Evolutionary conservation across 768 basidiomycete species (phyloP).

Genomic region (Dioszegia crocea): DNA sequence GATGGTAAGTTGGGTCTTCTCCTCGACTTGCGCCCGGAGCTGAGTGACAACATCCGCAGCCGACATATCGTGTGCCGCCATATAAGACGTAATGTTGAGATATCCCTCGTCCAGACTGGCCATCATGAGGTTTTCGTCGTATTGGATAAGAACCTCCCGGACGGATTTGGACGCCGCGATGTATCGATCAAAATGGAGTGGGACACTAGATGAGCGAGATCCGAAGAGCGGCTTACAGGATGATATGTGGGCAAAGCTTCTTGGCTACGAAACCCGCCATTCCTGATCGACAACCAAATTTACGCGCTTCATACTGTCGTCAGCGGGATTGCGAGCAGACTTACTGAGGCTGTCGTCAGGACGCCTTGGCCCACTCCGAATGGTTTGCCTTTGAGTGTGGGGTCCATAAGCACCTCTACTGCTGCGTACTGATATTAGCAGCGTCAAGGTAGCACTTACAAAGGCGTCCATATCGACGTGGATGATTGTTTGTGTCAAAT

Average conservation of each 20-base stretch:
- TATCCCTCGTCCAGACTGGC: slow-evolving; percentile 89
- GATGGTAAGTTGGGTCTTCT: slow-evolving; percentile 79
- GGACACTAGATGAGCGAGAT: slow-evolving; percentile 4
- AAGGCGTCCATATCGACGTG: slow-evolving; percentile 98
- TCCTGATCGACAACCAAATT: slow-evolving; percentile 84
- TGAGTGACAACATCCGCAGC: slow-evolving; percentile 71
- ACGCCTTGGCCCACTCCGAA: slow-evolving; percentile 76
- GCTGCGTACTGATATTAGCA: slow-evolving; percentile 52
- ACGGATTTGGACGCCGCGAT: slow-evolving; percentile 54
- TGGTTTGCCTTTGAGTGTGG: slow-evolving; percentile 48
- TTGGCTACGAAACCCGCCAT: slow-evolving; percentile 96
- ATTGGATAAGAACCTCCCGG: slow-evolving; percentile 61
- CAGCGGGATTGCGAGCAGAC: slow-evolving; percentile 9
- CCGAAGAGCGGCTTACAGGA: slow-evolving; percentile 52
- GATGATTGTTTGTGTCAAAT: slow-evolving; percentile 77
- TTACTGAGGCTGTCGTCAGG: slow-evolving; percentile 65
- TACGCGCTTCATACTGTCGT: slow-evolving; percentile 80
- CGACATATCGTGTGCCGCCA: slow-evolving; percentile 61
- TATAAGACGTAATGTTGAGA: slow-evolving; percentile 83
- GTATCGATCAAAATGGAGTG: slow-evolving; percentile 41
- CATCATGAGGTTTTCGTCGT: slow-evolving; percentile 47
- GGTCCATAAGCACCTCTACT: slow-evolving; percentile 45
- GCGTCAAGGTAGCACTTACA: slow-evolving; percentile 51
- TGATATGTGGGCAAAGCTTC: slow-evolving; percentile 86
- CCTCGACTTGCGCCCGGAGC: slow-evolving; percentile 67